Evolutionary conservation across 139 green algal genomes (phyloP).

Genomic region (Micractinium conductrix): DNA sequence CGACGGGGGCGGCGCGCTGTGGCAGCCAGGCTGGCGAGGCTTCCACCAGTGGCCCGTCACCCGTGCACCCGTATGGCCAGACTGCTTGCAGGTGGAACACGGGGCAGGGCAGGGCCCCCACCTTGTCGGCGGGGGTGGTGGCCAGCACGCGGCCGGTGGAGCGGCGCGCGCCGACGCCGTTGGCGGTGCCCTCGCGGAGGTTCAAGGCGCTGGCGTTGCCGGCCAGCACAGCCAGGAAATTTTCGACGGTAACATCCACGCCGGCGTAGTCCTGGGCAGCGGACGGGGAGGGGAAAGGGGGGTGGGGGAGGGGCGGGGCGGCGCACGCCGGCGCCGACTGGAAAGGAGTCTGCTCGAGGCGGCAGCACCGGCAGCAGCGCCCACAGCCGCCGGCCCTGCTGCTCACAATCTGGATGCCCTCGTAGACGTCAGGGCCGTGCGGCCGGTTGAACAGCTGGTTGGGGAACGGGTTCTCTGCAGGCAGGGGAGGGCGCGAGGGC

Average conservation of each 20-base stretch:
- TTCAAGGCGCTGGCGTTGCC: constrained; percentile 59
- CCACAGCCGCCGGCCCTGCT: neutral
- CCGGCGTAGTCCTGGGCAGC: constrained; percentile 86
- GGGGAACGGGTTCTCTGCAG: constrained; percentile 78
- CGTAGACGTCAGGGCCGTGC: constrained; percentile 86
- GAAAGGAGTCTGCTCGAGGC: neutral
- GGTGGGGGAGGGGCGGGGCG: neutral
- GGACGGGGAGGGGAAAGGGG: neutral
- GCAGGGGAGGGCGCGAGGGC: too few relatives aligned
- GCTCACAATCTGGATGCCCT: constrained; percentile 70
- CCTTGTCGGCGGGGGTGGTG: constrained; percentile 72
- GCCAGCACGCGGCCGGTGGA: constrained; percentile 52
- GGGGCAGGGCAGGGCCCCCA: too few relatives aligned
- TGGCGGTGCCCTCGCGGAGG: too few relatives aligned
- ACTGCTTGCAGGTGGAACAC: too few relatives aligned
- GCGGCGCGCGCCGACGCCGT: too few relatives aligned
- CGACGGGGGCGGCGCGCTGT: too few relatives aligned
- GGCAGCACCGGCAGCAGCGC: neutral
- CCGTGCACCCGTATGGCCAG: too few relatives aligned
- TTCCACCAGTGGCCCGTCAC: neutral
- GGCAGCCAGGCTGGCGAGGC: neutral
- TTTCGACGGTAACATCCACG: constrained; percentile 78
- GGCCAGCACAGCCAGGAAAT: constrained; percentile 86
- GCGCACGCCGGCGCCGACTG: neutral
- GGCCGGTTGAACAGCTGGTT: constrained; percentile 93